Conservation (phyloP, 345 rosid species). For the Trapa incisa region DNA sequence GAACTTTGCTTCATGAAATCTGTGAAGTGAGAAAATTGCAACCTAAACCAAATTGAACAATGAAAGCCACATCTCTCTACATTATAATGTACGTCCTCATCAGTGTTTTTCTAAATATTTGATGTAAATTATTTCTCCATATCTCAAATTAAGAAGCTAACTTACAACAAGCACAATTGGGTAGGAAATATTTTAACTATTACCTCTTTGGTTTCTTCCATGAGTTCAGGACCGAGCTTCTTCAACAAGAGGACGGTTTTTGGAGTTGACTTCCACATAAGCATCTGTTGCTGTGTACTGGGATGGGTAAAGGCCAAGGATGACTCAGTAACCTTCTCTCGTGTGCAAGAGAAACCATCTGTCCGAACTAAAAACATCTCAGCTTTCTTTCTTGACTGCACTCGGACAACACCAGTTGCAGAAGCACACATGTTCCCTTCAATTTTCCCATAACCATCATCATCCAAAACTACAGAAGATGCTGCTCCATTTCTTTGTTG, state of each 20-base stretch:
- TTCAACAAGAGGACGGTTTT: constrained; percentile 78
- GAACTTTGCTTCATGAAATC: neutral
- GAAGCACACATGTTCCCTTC: constrained; percentile 95
- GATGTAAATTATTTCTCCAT: neutral
- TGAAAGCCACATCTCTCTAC: neutral
- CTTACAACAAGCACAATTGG: neutral
- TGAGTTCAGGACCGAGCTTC: constrained; percentile 81
- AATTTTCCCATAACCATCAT: constrained; percentile 42
- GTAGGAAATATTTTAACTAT: neutral
- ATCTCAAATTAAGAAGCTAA: neutral
- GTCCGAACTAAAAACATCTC: constrained; percentile 96
- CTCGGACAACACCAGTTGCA: constrained; percentile 92
- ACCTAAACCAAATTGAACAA: neutral
- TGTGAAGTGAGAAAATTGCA: neutral
- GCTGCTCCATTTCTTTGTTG: constrained; percentile 19
- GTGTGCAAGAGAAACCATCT: constrained; percentile 88
- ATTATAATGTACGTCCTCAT: neutral
- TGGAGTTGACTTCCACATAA: constrained; percentile 93
- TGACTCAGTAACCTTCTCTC: constrained; percentile 92
- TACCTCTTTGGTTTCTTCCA: constrained; percentile 98
- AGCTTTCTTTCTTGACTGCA: constrained; percentile 92
- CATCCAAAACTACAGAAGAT: constrained; percentile 28
- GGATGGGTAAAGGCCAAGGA: constrained; percentile 97
- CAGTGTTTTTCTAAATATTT: neutral
- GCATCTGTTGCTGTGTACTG: constrained; percentile 99